Evolutionary conservation across 768 basidiomycete genomes (phyloP), one percentile per base, ranked within the genome.

Genomic region (Kondoa malvinella): DNA sequence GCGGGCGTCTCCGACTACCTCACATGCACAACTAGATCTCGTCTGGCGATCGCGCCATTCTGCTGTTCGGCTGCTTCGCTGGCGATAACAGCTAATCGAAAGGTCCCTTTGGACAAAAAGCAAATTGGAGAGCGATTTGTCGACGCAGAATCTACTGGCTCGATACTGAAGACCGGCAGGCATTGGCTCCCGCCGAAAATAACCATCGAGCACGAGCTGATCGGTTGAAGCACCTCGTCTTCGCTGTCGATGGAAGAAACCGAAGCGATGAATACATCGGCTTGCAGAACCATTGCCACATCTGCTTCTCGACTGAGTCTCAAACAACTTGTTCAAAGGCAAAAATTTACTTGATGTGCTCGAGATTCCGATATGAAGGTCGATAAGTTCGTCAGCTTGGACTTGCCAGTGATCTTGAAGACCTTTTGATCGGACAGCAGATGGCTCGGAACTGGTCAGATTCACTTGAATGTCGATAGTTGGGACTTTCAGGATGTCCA

Each of bases 401-500:
- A 50, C 68, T 2, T 4, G 2, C 33, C 2, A 69, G 40, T 57
- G 25, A 30, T 27, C 34, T 4, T 67, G 17, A 32, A 34, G 15
- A 33, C 61, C 66, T 3, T 27, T 1, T 2, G 15, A 3, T 57
- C 34, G 57, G 4, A 3, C 26, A 26, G 40, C 64, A 33, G 40
- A 21, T 50, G 40, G 8, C 40, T 56, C 29, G 31, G 26, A 27
- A 3, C n/a, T 66, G 8, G 58, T 33, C 14, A 30, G 17, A 2
- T 56, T 58, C 34, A 1, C 58, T n/a, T n/a, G n/a, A 4, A 69
- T 26, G 1, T 30, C 25, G 2, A 69, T 8, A n/a, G 66, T 64
- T 56, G 29, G 56, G 2, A 67, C 40, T 31, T 64, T 57, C 25
- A 95, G 77, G 27, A 83, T 82, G 64, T 89, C 85, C 17, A 95